Percentiles rank a stretch among this genome's conserved stretches.
phyloP scores from a whole-genome alignment of 2,329 filamentous ascomycete genomes.

The Alternaria triticimaculans region DNA sequence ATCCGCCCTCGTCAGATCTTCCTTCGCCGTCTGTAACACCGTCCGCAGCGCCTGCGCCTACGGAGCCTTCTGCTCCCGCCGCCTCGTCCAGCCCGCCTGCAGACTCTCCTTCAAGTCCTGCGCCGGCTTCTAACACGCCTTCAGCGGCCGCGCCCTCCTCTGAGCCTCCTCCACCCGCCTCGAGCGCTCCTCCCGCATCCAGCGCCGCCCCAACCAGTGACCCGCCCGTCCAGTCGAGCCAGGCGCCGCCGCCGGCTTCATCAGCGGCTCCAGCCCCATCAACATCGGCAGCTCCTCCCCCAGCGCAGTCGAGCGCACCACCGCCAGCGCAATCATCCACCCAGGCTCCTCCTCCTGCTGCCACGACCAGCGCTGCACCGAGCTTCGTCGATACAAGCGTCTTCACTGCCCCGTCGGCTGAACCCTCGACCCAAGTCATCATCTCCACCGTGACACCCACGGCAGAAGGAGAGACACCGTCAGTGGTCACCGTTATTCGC shows the following conservation, averaged over 20 bases:
- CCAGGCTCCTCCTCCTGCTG: neutral
- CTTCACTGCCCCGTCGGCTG: constrained; percentile 32
- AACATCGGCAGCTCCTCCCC: constrained; percentile 17
- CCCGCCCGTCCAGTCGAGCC: constrained; percentile 15
- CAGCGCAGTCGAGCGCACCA: constrained; percentile 15
- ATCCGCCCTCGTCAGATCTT: constrained; percentile 13
- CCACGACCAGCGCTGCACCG: neutral
- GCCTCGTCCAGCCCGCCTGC: constrained; percentile 18
- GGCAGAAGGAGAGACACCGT: constrained; percentile 24
- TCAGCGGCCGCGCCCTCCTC: constrained; percentile 19
- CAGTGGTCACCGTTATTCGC: constrained; percentile 25
- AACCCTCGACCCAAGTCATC: constrained; percentile 25
- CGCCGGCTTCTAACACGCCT: constrained; percentile 23
- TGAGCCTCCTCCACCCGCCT: constrained; percentile 12
- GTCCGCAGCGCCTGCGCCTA: constrained; percentile 27
- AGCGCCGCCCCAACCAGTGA: constrained; percentile 21
- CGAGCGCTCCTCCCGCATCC: constrained; percentile 13
- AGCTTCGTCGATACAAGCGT: constrained; percentile 18
- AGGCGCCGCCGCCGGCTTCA: constrained; percentile 5
- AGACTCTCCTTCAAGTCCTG: constrained; percentile 21
- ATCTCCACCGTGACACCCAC: constrained; percentile 32
- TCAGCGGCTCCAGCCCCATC: constrained; percentile 3
- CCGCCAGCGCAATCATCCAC: constrained; percentile 17
- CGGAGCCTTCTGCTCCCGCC: constrained; percentile 23
- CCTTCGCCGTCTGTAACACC: constrained; percentile 29